Evolutionary conservation across 176 grass and related monocot species (phyloP).

Genomic region (Carex myosuroides): DNA sequence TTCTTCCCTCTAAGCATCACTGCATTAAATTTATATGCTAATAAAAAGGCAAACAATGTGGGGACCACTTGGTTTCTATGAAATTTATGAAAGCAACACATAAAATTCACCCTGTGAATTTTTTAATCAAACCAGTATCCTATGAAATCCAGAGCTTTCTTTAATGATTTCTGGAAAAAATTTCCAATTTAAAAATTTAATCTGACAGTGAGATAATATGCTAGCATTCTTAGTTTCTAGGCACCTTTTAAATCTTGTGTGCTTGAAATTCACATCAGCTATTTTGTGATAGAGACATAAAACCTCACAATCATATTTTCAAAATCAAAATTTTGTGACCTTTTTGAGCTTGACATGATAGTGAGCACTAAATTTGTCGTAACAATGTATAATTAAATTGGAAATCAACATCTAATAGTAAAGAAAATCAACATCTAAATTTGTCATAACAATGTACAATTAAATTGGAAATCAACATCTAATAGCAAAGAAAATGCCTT

Average conservation of each 20-base stretch:
- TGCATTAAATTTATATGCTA: neutral
- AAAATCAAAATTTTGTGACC: neutral
- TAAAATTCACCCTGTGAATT: neutral
- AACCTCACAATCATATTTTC: neutral
- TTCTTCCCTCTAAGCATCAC: neutral
- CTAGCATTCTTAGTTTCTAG: neutral
- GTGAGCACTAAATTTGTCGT: neutral
- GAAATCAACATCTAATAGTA: too few species aligned
- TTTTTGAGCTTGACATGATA: neutral
- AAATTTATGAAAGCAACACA: neutral
- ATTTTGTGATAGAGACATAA: neutral
- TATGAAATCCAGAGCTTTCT: neutral
- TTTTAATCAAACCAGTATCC: neutral
- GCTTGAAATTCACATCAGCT: neutral
- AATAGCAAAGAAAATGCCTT: too few species aligned
- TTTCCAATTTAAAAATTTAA: neutral
- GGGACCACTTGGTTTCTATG: neutral
- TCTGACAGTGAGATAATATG: slow-evolving; percentile 2
- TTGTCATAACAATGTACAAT: neutral
- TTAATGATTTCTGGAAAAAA: neutral
- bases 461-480: neutral
- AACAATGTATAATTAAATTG: neutral
- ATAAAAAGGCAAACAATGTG: neutral
- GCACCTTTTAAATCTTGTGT: neutral
- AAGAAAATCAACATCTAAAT: neutral